These are phyloP conservation scores for Parastagonospora avenae DNA, from an alignment of 2,329 filamentous ascomycete species.

Conservation along the genomic window DNA sequence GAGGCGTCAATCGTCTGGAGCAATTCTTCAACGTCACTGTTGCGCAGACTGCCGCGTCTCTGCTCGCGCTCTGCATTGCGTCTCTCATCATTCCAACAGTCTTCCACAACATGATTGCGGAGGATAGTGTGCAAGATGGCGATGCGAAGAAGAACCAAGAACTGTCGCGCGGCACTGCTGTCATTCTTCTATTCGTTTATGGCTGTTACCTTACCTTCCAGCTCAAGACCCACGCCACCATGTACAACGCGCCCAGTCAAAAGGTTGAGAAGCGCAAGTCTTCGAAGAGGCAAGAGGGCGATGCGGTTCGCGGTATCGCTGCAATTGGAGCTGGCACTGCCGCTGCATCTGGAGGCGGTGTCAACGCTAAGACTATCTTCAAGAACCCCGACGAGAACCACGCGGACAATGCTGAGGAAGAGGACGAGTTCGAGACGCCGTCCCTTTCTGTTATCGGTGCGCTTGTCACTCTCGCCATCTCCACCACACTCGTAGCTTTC, in stretches of 20 bases:
- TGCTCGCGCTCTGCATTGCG: conserved; percentile 78
- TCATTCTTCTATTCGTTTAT: conserved; percentile 86
- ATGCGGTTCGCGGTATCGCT: conserved; percentile 56
- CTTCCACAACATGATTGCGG: conserved; percentile 57
- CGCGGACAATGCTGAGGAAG: conserved; percentile 52
- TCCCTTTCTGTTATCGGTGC: conserved; percentile 76
- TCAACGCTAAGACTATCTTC: conserved; percentile 55
- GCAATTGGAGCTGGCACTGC: conserved; percentile 59
- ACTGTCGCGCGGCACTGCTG: conserved; percentile 70
- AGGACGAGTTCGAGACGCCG: conserved; percentile 76
- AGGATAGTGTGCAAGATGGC: conserved; percentile 21
- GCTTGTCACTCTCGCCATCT: conserved; percentile 70
- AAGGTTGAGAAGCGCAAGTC: conserved; percentile 69
- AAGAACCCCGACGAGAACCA: conserved; percentile 44
- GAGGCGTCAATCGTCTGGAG: conserved; percentile 76
- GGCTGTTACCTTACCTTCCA: conserved; percentile 87
- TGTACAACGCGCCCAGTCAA: conserved; percentile 80
- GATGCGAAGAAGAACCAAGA: conserved; percentile 40
- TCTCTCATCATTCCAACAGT: conserved; percentile 89
- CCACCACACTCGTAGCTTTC: conserved; percentile 79
- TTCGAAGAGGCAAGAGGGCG: conserved; percentile 56
- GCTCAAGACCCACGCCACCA: conserved; percentile 78
- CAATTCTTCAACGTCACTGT: conserved; percentile 93
- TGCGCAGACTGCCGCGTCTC: conserved; percentile 83
- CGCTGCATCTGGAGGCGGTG: conserved; percentile 56